Percentiles rank a stretch among this genome's conserved stretches.
Evolutionary conservation across 2,329 filamentous ascomycete genomes (phyloP).

Genomic region (Aureobasidium zeae): DNA sequence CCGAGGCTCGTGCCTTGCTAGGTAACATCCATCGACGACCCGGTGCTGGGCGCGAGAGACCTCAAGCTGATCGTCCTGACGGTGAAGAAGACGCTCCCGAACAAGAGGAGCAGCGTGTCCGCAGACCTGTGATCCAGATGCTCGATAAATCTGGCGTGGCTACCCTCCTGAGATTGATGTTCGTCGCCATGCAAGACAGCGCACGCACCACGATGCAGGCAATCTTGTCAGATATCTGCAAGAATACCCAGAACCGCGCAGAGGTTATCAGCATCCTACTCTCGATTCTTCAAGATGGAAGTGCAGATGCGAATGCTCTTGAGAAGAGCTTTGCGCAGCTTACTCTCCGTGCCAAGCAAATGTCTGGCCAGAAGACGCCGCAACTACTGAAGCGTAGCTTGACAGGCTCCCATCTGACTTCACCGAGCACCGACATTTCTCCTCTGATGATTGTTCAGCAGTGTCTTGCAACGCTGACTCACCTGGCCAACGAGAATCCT

Average conservation of each 20-base stretch:
- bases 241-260: conserved; percentile 90
- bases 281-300: conserved; percentile 91
- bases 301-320: conserved; percentile 82
- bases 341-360: conserved; percentile 78
- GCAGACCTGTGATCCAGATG: conserved; percentile 82
- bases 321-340: conserved; percentile 92
- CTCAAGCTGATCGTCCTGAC: conserved; percentile 18
- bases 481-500: conserved; percentile 72
- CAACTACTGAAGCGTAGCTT: conserved; percentile 67
- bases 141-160: conserved; percentile 92
- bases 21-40: conserved; percentile 35
- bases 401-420: conserved; percentile 45
- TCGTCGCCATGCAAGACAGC: conserved; percentile 83
- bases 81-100: conserved; percentile 11
- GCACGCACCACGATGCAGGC: conserved; percentile 75
- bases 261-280: conserved; percentile 90
- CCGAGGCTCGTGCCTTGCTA: conserved; percentile 69
- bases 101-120: conserved; percentile 20
- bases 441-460: conserved; percentile 94
- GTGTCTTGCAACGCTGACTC: conserved; percentile 75
- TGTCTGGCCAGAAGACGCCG: conserved; percentile 64
- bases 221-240: conserved; percentile 82
- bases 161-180: conserved; percentile 96
- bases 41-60: conserved; percentile 8
- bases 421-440: conserved; percentile 68